Conservation (phyloP, 352 stramenopile species). For the Elongisporangium anandrum region DNA sequence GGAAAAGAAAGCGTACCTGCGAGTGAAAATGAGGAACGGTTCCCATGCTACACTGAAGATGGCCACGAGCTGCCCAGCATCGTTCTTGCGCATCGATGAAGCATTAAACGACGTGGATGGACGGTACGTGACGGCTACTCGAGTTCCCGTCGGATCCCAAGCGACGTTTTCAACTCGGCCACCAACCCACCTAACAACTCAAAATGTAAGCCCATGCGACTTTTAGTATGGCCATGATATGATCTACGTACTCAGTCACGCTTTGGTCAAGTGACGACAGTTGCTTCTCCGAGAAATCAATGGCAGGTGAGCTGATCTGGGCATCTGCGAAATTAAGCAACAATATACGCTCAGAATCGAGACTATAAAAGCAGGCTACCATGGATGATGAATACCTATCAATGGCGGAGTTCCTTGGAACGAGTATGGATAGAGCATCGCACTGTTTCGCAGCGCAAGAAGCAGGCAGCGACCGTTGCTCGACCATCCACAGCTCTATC, state of each 20-base stretch:
- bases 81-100: constrained; percentile 13
- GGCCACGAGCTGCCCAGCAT: constrained; percentile 47
- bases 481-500: constrained; percentile 65
- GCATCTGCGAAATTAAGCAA: constrained; percentile 28
- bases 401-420: constrained; percentile 51
- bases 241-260: constrained; percentile 38
- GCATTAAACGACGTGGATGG: constrained; percentile 6
- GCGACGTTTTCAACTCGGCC: constrained; percentile 49
- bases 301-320: constrained; percentile 62
- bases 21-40: constrained; percentile 75
- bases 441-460: constrained; percentile 50
- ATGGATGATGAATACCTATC: too few relatives aligned
- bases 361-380: too few relatives aligned
- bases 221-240: neutral
- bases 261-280: constrained; percentile 59
- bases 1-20: constrained; percentile 23
- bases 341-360: too few relatives aligned
- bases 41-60: constrained; percentile 70
- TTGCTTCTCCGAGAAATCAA: constrained; percentile 66
- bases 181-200: constrained; percentile 42
- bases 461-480: constrained; percentile 63
- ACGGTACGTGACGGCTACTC: constrained; percentile 61
- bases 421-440: constrained; percentile 66
- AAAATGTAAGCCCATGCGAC: neutral
- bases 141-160: constrained; percentile 67